Conservation (phyloP, 331 rosid genomes). For the Telfairia occidentalis region DNA sequence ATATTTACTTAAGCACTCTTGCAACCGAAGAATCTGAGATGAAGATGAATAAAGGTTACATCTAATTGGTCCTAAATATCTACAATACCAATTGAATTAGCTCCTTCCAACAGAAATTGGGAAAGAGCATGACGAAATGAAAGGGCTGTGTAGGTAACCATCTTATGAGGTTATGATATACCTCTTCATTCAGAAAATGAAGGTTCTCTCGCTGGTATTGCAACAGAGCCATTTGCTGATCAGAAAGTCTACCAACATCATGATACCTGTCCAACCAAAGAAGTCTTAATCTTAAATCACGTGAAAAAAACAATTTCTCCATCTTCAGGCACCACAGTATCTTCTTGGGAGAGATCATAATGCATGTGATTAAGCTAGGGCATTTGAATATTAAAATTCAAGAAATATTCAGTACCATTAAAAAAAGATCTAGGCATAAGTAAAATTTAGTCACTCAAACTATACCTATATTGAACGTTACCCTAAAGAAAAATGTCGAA, state of each 20-base stretch:
- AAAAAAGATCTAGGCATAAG: neutral
- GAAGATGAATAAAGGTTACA: conserved; percentile 4
- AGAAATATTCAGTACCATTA: neutral
- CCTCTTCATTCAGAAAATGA: conserved; percentile 98
- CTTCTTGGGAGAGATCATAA: neutral
- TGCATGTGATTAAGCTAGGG: neutral
- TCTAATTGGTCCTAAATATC: neutral
- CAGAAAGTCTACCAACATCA: conserved; percentile 83
- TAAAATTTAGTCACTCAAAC: neutral
- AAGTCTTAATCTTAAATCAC: conserved; percentile 11
- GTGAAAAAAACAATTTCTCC: conserved; percentile 9
- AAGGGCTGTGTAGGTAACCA: neutral
- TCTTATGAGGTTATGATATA: conserved; percentile 24
- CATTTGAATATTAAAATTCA: neutral
- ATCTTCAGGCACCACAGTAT: conserved; percentile 6
- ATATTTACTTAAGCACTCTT: conserved; percentile 80
- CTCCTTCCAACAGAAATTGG: neutral
- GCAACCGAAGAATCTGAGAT: conserved; percentile 79
- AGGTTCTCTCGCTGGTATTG: conserved; percentile 98
- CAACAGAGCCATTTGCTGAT: conserved; percentile 98
- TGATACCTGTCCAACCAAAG: conserved; percentile 53
- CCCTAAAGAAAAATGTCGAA: too few relatives aligned
- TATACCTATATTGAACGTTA: neutral
- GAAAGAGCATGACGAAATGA: neutral
- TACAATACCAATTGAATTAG: neutral